Base-by-base conservation (phyloP, 768 basidiomycete species). In the Tricholoma sp. region DNA sequence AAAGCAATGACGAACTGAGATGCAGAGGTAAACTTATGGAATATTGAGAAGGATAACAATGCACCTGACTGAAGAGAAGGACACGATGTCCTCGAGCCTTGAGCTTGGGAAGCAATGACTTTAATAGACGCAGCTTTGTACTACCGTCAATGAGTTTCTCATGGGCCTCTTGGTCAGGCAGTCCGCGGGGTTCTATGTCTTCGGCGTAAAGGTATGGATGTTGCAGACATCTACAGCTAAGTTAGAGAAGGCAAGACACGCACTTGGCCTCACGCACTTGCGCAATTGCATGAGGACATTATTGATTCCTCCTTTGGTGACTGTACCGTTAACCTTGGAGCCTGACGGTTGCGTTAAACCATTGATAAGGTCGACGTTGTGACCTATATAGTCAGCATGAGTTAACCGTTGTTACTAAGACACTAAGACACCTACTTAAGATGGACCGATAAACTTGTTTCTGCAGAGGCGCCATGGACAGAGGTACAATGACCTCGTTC, bases 401-500 rank as follows among this genome's bases (percentile, higher is more conserved):
- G 35, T 32, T 19, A 54, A 18, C 12, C 22, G 58, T 19, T 35
- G 59, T 58, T 56, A 62, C 29, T 27, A 27, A 27, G 24, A 27
- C 5, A 27, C 24, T 59, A 63, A 65, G 41, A 29, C 22, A 45
- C 75, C 57, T 64, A 89, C 93, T 89, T 31, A 96, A 72, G 56
- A 97, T 87, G 4, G 88, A 88, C 54, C 88, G 85, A 66, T 94
- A 97, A 2, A 96, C 81, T 66, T 94, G 87, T 65, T 88, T 89
- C 67, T 98, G 95, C 27, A 96, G 69, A 1, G 87, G 82, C 0
- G 88, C 78, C 84, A 98, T 88, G 8, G 91, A 91, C 43, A 97
- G 81, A 0, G 95, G 94, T 1, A 97, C 88, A 61, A 94, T 94
- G 46, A 93, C 88, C 68, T 94, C 91, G 63, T 93, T 93, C 91